phyloP scores from a whole-genome alignment of 2,329 filamentous ascomycete species.

The Botrytis byssoidea region DNA sequence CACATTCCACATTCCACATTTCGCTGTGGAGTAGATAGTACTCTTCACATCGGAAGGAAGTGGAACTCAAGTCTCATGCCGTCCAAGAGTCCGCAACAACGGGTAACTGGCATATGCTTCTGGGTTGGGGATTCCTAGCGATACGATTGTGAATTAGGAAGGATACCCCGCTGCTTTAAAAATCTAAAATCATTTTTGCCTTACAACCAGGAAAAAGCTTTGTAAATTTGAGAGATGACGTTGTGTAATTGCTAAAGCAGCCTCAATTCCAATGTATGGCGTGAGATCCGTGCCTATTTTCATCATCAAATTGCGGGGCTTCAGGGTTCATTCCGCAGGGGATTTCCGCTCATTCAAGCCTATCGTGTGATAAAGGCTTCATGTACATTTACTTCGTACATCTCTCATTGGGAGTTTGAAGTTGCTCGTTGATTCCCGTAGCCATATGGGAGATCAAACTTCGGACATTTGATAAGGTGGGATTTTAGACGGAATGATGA shows the following conservation, averaged over 20 bases:
- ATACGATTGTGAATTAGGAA: background rate
- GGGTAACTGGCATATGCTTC: background rate
- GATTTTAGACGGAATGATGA: conserved; percentile 13
- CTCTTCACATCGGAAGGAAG: background rate
- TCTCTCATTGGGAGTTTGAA: background rate
- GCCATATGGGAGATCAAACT: background rate
- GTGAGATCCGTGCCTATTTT: conserved; percentile 12
- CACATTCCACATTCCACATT: conserved; percentile 4
- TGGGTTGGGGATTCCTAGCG: background rate
- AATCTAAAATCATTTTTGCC: background rate
- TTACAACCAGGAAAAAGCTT: background rate
- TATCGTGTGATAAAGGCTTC: background rate
- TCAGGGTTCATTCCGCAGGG: background rate
- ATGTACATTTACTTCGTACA: background rate
- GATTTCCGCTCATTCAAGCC: background rate
- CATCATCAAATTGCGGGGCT: conserved; percentile 14
- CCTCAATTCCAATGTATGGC: conserved; percentile 13
- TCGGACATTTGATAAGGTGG: background rate
- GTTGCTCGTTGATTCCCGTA: background rate
- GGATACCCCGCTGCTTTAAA: background rate
- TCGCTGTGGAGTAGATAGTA: background rate
- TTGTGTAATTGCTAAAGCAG: conserved; percentile 6
- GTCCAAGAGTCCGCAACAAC: background rate
- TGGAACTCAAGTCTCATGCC: background rate
- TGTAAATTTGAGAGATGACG: background rate